Percentiles rank a stretch among this genome's conserved stretches.
These are phyloP conservation scores for Hypoxylon sp. DNA, from an alignment of 2,329 filamentous ascomycete species.

Conservation along the genomic window DNA sequence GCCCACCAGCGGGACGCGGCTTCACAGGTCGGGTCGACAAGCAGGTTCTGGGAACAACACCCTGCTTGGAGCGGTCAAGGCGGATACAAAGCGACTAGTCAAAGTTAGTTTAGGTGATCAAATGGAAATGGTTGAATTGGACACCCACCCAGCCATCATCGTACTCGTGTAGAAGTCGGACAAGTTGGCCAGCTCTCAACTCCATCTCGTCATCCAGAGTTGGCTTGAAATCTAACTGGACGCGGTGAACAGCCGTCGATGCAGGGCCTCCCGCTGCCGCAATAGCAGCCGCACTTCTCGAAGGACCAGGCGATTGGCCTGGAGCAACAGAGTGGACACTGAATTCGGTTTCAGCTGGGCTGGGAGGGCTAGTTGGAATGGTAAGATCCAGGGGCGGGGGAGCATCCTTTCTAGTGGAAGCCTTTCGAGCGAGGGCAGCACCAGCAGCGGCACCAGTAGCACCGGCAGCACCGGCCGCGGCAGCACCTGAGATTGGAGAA, in stretches of 20 bases:
- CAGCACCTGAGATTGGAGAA: conserved; percentile 46
- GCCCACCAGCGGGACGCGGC: conserved; percentile 72
- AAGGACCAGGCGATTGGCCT: conserved; percentile 59
- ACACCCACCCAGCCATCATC: conserved; percentile 95
- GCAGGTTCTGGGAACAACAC: conserved; percentile 93
- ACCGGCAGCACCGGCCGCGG: conserved; percentile 56
- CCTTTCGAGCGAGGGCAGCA: conserved; percentile 62
- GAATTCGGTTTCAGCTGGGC: conserved; percentile 73
- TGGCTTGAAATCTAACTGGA: conserved; percentile 93
- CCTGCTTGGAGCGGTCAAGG: conserved; percentile 90
- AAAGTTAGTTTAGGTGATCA: conserved; percentile 47
- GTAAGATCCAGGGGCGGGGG: conserved; percentile 68
- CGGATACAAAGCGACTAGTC: conserved; percentile 86
- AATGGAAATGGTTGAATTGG: background rate
- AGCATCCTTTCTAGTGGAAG: conserved; percentile 67
- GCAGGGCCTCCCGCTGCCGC: conserved; percentile 71
- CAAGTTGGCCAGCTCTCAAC: conserved; percentile 82
- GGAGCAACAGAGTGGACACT: conserved; percentile 67
- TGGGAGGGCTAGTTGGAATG: conserved; percentile 62
- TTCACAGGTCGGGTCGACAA: conserved; percentile 92
- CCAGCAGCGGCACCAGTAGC: conserved; percentile 56
- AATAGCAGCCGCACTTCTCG: conserved; percentile 69
- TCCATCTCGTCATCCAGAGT: conserved; percentile 93
- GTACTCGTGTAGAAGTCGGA: conserved; percentile 92
- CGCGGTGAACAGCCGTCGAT: conserved; percentile 81